These are phyloP conservation scores for Pichia phayaonensis DNA, from an alignment of 805 yeast genomes.

Conservation along the genomic window DNA sequence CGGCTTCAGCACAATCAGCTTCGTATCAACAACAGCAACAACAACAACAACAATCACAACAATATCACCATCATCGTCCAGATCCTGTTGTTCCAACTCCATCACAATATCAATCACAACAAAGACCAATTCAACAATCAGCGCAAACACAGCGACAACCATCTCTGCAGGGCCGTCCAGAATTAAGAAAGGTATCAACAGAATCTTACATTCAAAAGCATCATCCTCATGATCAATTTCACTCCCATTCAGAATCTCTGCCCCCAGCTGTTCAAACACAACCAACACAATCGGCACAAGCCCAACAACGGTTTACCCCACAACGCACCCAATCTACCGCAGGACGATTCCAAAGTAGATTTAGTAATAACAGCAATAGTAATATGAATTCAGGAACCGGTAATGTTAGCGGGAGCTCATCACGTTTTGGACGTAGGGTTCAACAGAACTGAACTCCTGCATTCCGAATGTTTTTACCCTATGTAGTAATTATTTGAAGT, in stretches of 20 bases:
- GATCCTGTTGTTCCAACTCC: not conserved
- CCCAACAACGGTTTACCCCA: not conserved
- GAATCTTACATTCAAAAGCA: not conserved
- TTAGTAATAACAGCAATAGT: not conserved
- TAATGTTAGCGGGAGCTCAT: not conserved
- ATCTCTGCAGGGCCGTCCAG: not conserved
- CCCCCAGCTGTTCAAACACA: not conserved
- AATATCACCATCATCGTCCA: not conserved
- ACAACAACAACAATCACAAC: not conserved
- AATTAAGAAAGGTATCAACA: not conserved
- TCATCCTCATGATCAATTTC: not conserved
- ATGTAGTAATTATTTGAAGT: too few species aligned
- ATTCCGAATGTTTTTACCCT: too few species aligned
- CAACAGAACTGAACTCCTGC: not conserved
- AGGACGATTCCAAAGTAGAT: not conserved
- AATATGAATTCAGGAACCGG: not conserved
- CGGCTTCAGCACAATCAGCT: not conserved
- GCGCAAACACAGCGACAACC: too few species aligned
- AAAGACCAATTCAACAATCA: not conserved
- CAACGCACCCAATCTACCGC: not conserved
- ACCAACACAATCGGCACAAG: not conserved
- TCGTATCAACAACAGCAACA: not conserved
- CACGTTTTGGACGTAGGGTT: not conserved
- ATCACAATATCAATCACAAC: not conserved
- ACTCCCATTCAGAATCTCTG: not conserved